phyloP scores from a whole-genome alignment of 257 asterid species.

The Capsicum chinense region DNA sequence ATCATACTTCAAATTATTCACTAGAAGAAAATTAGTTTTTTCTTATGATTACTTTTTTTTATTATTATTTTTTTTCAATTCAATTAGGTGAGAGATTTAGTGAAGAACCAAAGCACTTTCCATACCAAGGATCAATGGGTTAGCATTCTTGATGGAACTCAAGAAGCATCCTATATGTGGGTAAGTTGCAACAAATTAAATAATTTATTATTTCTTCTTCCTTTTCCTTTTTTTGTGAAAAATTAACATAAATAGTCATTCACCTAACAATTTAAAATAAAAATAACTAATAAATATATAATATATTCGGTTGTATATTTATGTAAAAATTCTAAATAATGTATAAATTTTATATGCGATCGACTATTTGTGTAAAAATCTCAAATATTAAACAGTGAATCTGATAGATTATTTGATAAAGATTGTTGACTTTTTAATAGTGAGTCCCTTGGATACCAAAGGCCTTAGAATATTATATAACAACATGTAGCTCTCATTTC shows the following conservation, averaged over 20 bases:
- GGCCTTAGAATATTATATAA: not conserved
- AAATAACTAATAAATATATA: no score
- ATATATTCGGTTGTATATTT: no score
- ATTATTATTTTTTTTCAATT: slow-evolving; percentile 22
- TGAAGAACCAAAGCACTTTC: slow-evolving; percentile 67
- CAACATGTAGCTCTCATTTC: not conserved
- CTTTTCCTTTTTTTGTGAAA: no score
- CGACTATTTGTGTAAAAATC: no score
- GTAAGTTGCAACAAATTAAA: slow-evolving; percentile 42
- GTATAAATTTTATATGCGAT: no score
- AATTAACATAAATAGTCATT: no score
- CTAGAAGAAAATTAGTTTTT: not conserved
- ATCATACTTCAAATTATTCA: not conserved
- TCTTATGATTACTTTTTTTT: not conserved
- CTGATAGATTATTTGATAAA: no score
- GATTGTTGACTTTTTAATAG: not conserved
- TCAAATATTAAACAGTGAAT: no score
- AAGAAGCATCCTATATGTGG: slow-evolving; percentile 90
- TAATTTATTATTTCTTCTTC: not conserved
- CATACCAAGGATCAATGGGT: slow-evolving; percentile 70
- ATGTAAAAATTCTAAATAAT: no score
- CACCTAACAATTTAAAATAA: no score
- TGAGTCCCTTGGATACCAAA: not conserved
- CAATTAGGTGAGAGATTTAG: slow-evolving; percentile 66
- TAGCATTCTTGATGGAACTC: slow-evolving; percentile 70